Percentiles rank a stretch among this genome's conserved stretches.
These are phyloP conservation scores for Chlorokybus atmophyticus DNA, from an alignment of 139 green algal species.

Conservation along the genomic window DNA sequence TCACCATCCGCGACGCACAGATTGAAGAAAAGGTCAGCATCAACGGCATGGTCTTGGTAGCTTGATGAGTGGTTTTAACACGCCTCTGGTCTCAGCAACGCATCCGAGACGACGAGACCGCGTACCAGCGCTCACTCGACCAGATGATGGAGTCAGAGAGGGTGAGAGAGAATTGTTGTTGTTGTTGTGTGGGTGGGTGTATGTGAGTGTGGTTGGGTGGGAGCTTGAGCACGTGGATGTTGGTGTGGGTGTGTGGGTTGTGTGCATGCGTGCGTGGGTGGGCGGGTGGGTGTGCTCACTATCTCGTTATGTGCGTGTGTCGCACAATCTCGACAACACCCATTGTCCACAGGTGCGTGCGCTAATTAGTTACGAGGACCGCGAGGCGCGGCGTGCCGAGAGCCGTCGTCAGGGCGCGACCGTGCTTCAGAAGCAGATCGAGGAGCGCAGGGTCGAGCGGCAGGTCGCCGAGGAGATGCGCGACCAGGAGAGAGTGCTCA, in stretches of 20 bases:
- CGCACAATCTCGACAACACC: too few species aligned
- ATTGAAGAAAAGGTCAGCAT: slow-evolving; percentile 54
- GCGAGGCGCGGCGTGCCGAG: slow-evolving; percentile 47
- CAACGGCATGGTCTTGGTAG: not conserved
- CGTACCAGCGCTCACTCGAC: slow-evolving; percentile 49
- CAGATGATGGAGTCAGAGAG: slow-evolving; percentile 73
- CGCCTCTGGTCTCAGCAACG: too few species aligned
- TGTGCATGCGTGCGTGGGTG: too few species aligned
- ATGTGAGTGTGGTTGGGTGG: too few species aligned
- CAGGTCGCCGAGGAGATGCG: slow-evolving; percentile 27
- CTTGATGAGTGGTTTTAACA: too few species aligned
- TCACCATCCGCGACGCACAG: slow-evolving; percentile 65
- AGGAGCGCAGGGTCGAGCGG: slow-evolving; percentile 27
- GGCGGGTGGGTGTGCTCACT: too few species aligned
- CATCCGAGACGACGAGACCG: slow-evolving; percentile 45
- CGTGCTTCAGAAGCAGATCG: slow-evolving; percentile 63
- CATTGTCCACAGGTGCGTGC: too few species aligned
- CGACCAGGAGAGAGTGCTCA: slow-evolving; percentile 35
- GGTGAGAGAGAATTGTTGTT: too few species aligned
- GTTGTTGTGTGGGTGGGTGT: too few species aligned
- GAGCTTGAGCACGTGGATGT: too few species aligned
- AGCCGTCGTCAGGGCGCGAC: slow-evolving; percentile 44
- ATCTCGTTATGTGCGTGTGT: too few species aligned
- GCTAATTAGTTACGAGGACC: slow-evolving; percentile 44
- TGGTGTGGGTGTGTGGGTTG: too few species aligned